A percentile compares a stretch with the other conserved stretches of the same genome.
These are phyloP conservation scores for Apodospora peruviana DNA, from an alignment of 495 filamentous ascomycete genomes.

Conservation along the genomic window DNA sequence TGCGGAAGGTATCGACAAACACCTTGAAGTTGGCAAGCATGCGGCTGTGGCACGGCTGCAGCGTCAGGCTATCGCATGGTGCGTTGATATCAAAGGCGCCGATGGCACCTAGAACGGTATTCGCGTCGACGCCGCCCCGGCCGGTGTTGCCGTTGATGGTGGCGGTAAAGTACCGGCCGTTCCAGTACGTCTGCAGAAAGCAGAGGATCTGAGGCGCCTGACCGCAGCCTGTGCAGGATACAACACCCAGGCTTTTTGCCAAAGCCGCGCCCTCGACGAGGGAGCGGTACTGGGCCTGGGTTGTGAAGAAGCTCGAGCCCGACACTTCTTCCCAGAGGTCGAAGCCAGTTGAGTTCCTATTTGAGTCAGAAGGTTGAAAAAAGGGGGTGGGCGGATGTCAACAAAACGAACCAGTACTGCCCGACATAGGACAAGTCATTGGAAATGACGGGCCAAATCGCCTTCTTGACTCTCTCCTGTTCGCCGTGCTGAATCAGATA, in stretches of 20 bases:
- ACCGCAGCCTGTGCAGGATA: conserved; percentile 37
- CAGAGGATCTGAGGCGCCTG: conserved; percentile 54
- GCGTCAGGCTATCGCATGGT: conserved; percentile 46
- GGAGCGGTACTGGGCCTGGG: conserved; percentile 36
- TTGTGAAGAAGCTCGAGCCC: conserved; percentile 53
- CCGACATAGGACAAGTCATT: conserved; percentile 62
- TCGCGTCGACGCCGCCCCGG: conserved; percentile 54
- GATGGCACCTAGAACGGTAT: conserved; percentile 54
- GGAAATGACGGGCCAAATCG: conserved; percentile 55
- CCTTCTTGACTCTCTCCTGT: conserved; percentile 24
- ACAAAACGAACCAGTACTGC: conserved; percentile 68
- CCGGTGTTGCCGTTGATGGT: conserved; percentile 44
- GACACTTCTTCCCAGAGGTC: conserved; percentile 67
- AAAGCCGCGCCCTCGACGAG: conserved; percentile 54
- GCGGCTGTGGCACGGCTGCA: conserved; percentile 55
- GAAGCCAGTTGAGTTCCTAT: conserved; percentile 52
- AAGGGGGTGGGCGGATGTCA: neutral
- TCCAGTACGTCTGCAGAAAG: conserved; percentile 60
- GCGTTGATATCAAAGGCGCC: conserved; percentile 54
- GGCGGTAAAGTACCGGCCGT: conserved; percentile 47
- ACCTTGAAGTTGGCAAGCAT: conserved; percentile 59
- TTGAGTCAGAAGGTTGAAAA: neutral
- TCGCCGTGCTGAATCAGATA: conserved; percentile 40
- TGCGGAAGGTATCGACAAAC: conserved; percentile 56
- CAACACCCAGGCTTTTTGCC: conserved; percentile 34